phyloP scores from a whole-genome alignment of 1,284 basidiomycete genomes.

The Moesziomyces sp. region DNA sequence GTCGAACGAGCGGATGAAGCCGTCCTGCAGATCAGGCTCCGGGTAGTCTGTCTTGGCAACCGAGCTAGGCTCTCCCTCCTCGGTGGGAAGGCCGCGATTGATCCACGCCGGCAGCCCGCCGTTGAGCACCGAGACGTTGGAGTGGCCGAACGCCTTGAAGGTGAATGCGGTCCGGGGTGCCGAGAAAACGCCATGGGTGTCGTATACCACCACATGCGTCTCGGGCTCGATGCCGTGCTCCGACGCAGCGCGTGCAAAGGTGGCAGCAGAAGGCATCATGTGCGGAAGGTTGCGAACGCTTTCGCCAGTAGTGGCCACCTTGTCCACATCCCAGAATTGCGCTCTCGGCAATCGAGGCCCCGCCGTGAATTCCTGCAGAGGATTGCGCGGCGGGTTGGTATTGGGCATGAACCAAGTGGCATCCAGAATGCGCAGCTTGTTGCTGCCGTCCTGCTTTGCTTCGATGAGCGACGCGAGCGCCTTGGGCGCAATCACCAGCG shows the following conservation, averaged over 20 bases:
- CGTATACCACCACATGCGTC: constrained; percentile 90
- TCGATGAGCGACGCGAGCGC: constrained; percentile 36
- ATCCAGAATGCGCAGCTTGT: constrained; percentile 70
- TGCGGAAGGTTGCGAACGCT: constrained; percentile 75
- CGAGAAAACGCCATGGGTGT: constrained; percentile 48
- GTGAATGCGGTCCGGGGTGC: constrained; percentile 59
- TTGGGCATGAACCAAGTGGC: constrained; percentile 90
- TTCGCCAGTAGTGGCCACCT: constrained; percentile 69
- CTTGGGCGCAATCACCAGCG: constrained; percentile 46
- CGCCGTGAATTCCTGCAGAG: constrained; percentile 74
- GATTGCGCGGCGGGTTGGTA: constrained; percentile 73
- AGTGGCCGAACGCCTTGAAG: constrained; percentile 61
- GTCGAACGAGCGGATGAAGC: constrained; percentile 78
- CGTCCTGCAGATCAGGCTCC: constrained; percentile 72
- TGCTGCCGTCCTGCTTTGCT: constrained; percentile 6
- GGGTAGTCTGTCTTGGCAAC: constrained; percentile 64
- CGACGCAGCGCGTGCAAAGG: constrained; percentile 84
- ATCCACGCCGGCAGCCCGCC: constrained; percentile 65
- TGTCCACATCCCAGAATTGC: constrained; percentile 84
- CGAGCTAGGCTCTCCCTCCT: constrained; percentile 34
- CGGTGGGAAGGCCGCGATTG: constrained; percentile 38
- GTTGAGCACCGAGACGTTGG: constrained; percentile 60
- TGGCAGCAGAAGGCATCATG: constrained; percentile 84
- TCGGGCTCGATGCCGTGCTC: constrained; percentile 78
- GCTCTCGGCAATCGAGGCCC: constrained; percentile 79